Base-by-base conservation (phyloP, 2,329 filamentous ascomycete species). In the Calonectria montana region DNA sequence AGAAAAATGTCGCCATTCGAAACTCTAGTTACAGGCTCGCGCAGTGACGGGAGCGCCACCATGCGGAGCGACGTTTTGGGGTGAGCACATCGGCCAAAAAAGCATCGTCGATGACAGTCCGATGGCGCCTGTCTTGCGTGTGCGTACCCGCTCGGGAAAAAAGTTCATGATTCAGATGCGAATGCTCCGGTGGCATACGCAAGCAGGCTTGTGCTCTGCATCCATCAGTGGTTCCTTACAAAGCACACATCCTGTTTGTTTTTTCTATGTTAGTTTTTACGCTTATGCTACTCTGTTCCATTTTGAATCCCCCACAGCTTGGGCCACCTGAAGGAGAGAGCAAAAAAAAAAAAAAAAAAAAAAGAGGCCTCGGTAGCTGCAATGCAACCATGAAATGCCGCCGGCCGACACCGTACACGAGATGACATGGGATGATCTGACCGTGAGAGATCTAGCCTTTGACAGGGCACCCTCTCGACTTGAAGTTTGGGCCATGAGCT, bases 341-440 rank as follows among this genome's bases (percentile, higher is more conserved):
- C 4, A 47, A 47, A 9, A 47, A 13, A 13, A 25, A 21, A 25
- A 10, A 39, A 7, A 29, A 31, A 39, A 16, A 67, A 62, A 27
- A 48, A 25, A 50, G 16, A 23, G 23, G 23, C 23, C 39, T 63
- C 65, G 55, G 55, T 21, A 62, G 35, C 65, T 43, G 25, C 65
- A 31, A 67, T 67, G 65, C 53, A 21, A 61, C 53, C 29, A 41
- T 50, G 27, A 37, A 47, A 71, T 37, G 31, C 53, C 53, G 53
- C 53, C 31, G 13, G 21, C 53, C 48, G 45, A 67, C n/a, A n/a
- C n/a, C n/a, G n/a, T n/a, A 35, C 55, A 69, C 45, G 62, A 57
- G 70, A 63, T 27, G 47, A 53, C 31, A 61, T 43, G 62, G 57
- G 37, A 74, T 67, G 55, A 62, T 69, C 63, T 64, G 53, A 62